A percentile compares a stretch with the other conserved stretches of the same genome.
phyloP scores from a whole-genome alignment of 805 yeast species.

The Candida pseudoglaebosa region DNA sequence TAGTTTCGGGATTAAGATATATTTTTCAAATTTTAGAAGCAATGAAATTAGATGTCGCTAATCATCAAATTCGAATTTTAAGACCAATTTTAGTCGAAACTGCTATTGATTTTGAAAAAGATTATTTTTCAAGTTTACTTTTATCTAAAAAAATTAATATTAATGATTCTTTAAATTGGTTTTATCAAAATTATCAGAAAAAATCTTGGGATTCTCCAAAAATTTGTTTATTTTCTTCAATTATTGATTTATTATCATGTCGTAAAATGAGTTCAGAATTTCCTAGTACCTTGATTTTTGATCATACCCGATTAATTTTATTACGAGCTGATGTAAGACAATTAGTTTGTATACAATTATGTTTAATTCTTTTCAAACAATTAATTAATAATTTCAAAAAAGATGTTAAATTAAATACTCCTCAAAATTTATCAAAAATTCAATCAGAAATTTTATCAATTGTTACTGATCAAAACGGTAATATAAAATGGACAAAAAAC shows the following conservation, averaged over 20 bases:
- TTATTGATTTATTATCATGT: constrained; percentile 66
- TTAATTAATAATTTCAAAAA: constrained; percentile 35
- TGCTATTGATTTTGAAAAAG: constrained; percentile 85
- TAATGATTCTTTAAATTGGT: constrained; percentile 65
- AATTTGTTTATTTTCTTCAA: constrained; percentile 24
- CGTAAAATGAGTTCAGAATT: constrained; percentile 78
- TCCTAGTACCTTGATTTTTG: constrained; percentile 81
- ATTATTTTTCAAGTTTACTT: constrained; percentile 60
- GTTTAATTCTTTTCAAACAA: constrained; percentile 70
- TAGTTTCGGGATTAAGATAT: constrained; percentile 74
- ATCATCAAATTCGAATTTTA: constrained; percentile 83
- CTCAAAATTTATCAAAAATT: constrained; percentile 42
- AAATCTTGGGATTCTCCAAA: constrained; percentile 7
- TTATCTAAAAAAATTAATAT: constrained; percentile 57
- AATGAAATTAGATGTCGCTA: constrained; percentile 92
- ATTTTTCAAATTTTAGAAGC: constrained; percentile 84
- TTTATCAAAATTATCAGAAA: constrained; percentile 32
- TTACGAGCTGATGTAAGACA: constrained; percentile 84
- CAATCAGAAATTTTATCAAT: constrained; percentile 74
- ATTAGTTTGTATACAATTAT: constrained; percentile 73
- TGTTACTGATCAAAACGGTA: constrained; percentile 81
- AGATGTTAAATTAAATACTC: constrained; percentile 18
- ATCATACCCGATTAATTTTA: constrained; percentile 71
- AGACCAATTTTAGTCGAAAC: constrained; percentile 83
- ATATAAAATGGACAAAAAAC: constrained; percentile 87